phyloP scores from a whole-genome alignment of 306 rosid genomes.

The Neltuma alba region DNA sequence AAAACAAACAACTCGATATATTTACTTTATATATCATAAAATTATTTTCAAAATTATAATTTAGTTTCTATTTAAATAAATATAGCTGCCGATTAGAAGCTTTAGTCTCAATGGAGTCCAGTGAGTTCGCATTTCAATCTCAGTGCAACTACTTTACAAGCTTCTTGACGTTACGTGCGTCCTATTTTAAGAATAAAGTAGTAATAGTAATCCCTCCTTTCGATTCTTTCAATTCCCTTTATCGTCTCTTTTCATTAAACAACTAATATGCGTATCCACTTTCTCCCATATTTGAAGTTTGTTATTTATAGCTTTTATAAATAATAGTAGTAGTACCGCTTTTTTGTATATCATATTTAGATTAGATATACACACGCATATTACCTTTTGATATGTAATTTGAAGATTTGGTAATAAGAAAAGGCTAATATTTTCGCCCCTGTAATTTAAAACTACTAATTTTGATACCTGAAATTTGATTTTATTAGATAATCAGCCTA shows the following conservation, averaged over 20 bases:
- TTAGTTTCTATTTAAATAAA: no score
- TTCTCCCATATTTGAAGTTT: neutral
- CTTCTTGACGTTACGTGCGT: constrained; percentile 15
- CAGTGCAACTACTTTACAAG: neutral
- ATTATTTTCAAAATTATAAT: no score
- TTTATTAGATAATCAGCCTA: no score
- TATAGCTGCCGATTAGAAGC: neutral
- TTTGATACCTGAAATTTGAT: no score
- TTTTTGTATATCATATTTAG: neutral
- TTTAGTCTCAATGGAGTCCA: neutral
- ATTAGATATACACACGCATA: neutral
- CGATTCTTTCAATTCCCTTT: neutral
- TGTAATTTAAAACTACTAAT: no score
- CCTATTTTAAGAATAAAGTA: constrained; percentile 14
- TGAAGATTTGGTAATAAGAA: neutral
- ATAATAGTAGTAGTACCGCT: neutral
- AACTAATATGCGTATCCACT: neutral
- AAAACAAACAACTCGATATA: no score
- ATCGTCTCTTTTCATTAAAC: neutral
- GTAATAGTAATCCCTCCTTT: no score
- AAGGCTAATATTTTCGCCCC: no score
- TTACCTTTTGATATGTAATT: neutral
- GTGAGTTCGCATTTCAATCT: constrained; percentile 20
- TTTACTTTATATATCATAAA: no score
- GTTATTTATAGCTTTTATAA: neutral